Conservation (phyloP, 345 rosid species). For the Eucalyptus regnans region DNA sequence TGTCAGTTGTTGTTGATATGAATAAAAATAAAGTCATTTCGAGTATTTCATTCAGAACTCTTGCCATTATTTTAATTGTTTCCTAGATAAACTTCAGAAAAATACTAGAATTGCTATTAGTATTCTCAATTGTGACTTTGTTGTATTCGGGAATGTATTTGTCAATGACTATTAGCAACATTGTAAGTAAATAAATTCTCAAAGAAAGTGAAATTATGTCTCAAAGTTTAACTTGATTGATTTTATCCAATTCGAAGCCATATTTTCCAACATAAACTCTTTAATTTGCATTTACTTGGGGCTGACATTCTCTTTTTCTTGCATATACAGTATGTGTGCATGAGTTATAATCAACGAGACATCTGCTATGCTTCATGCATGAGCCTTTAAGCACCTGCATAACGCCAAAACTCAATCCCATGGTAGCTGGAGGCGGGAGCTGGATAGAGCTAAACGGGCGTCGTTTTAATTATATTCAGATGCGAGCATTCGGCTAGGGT, state of each 20-base stretch:
- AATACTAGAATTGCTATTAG: fast-evolving
- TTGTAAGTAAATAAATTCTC: too few species aligned
- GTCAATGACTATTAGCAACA: fast-evolving
- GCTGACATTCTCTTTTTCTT: background rate
- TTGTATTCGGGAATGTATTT: fast-evolving
- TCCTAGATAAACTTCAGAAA: too few species aligned
- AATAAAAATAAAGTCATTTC: too few species aligned
- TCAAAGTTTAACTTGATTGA: too few species aligned
- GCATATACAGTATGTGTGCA: background rate
- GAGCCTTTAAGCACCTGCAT: background rate
- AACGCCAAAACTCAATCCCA: background rate
- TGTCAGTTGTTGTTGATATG: too few species aligned
- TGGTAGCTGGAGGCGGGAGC: background rate
- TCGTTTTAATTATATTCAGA: background rate
- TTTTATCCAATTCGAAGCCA: too few species aligned
- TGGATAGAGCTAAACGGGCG: background rate
- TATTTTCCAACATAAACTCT: background rate
- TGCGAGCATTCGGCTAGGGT: background rate
- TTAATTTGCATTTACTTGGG: background rate
- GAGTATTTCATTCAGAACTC: too few species aligned
- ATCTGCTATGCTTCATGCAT: background rate
- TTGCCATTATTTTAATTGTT: too few species aligned
- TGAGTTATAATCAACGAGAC: background rate
- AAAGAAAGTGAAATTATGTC: too few species aligned
- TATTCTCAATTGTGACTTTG: too few species aligned